Evolutionary conservation across 495 filamentous ascomycete species (phyloP).

Genomic region (Podospora bellae-mahoneyi): DNA sequence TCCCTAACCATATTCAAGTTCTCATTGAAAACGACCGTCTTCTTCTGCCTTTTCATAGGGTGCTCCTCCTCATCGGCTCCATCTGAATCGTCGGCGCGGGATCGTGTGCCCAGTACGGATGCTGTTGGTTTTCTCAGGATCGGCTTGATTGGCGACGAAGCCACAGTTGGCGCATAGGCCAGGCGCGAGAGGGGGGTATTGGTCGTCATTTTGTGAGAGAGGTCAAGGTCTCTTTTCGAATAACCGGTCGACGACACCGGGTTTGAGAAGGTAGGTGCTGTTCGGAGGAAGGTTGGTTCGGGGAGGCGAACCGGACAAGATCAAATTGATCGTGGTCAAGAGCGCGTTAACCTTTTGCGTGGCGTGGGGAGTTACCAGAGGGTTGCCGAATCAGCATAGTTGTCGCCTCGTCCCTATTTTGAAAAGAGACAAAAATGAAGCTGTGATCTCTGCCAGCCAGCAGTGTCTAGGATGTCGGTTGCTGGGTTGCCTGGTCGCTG

Average conservation of each 20-base stretch:
- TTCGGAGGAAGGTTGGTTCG: not conserved
- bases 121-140: conserved; percentile 41
- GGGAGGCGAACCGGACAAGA: not conserved
- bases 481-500: not conserved
- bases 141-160: conserved; percentile 40
- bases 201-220: conserved; percentile 28
- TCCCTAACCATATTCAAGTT: conserved; percentile 63
- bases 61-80: conserved; percentile 48
- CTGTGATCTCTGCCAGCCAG: conserved; percentile 4
- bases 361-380: not conserved
- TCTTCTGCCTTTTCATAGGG: conserved; percentile 51
- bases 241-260: not conserved
- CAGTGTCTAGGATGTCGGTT: not conserved
- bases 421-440: conserved; percentile 1
- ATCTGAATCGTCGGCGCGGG: conserved; percentile 39
- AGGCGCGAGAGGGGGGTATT: conserved; percentile 23
- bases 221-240: not conserved
- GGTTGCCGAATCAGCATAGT: not conserved
- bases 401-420: not conserved
- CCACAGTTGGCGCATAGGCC: conserved; percentile 19
- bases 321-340: not conserved
- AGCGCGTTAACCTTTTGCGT: not conserved
- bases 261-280: not conserved
- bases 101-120: conserved; percentile 37
- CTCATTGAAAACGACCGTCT: conserved; percentile 68